These are phyloP conservation scores for Pichia californica DNA, from an alignment of 805 yeast genomes.

Conservation along the genomic window DNA sequence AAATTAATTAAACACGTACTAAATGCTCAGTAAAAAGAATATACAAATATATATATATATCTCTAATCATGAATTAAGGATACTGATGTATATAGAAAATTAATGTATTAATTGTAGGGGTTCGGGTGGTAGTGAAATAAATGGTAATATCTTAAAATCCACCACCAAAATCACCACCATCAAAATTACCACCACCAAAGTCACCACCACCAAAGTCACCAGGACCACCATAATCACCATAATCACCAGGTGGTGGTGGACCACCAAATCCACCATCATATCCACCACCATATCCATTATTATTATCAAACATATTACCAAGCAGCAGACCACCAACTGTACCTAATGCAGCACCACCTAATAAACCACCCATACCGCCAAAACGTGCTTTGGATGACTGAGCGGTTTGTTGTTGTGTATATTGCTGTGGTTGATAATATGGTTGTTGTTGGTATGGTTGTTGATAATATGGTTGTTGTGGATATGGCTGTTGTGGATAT, in stretches of 20 bases:
- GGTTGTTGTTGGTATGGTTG: constrained; percentile 3
- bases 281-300: not conserved
- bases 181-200: constrained; percentile 9
- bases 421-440: constrained; percentile 15
- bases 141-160: constrained; percentile 5
- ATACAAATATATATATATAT: too few species aligned
- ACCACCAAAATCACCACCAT: constrained; percentile 8
- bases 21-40: too few species aligned
- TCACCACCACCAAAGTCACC: constrained; percentile 19
- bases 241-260: constrained; percentile 12
- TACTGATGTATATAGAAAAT: not conserved
- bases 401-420: constrained; percentile 11
- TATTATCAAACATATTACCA: constrained; percentile 13
- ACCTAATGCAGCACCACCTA: constrained; percentile 31
- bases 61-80: too few species aligned
- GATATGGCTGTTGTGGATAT: constrained; percentile 7
- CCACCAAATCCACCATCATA: constrained; percentile 1
- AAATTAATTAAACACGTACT: too few species aligned
- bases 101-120: not conserved
- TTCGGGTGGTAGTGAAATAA: too few species aligned
- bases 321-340: constrained; percentile 26
- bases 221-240: constrained; percentile 1
- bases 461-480: constrained; percentile 13
- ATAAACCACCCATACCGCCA: constrained; percentile 25
- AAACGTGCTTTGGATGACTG: constrained; percentile 9